Evolutionary conservation across 2,329 filamentous ascomycete species (phyloP).

Genomic region (Penicillium sp.): DNA sequence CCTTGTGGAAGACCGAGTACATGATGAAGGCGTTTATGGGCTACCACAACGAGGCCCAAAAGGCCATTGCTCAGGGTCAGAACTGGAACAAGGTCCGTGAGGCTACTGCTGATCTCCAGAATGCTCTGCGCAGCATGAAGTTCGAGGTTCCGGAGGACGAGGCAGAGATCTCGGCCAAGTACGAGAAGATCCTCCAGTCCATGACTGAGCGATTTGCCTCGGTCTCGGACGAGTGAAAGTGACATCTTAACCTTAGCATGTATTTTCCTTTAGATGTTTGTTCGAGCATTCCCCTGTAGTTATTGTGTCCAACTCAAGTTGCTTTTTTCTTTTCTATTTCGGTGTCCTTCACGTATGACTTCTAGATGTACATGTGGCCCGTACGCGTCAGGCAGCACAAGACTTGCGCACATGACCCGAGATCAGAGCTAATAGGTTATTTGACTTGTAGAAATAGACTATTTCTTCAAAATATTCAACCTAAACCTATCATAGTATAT

Average conservation of each 20-base stretch:
- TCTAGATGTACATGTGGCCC: background rate
- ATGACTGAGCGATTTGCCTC: slow-evolving; percentile 98
- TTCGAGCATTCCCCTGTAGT: slow-evolving; percentile 37
- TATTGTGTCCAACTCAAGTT: slow-evolving; percentile 22
- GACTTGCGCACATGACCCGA: background rate
- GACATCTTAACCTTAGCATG: slow-evolving; percentile 15
- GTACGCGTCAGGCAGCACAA: slow-evolving; percentile 3
- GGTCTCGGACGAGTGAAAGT: slow-evolving; percentile 81
- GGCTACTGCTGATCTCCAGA: slow-evolving; percentile 81
- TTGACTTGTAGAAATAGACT: background rate
- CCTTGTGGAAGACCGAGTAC: slow-evolving; percentile 99
- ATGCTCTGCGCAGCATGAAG: slow-evolving; percentile 84
- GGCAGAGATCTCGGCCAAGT: slow-evolving; percentile 82
- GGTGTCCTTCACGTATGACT: background rate
- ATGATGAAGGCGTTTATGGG: slow-evolving; percentile 99
- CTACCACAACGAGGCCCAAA: slow-evolving; percentile 96
- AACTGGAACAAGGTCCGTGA: slow-evolving; percentile 92
- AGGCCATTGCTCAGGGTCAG: slow-evolving; percentile 86
- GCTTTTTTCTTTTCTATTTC: slow-evolving; percentile 4
- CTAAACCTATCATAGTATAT: background rate
- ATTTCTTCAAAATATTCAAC: background rate
- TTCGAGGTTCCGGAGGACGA: slow-evolving; percentile 90
- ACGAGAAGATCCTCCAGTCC: slow-evolving; percentile 83
- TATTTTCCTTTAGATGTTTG: slow-evolving; percentile 24
- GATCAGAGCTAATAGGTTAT: background rate